These are phyloP conservation scores for Cytospora piceae DNA, from an alignment of 2,329 filamentous ascomycete genomes.

Conservation along the genomic window DNA sequence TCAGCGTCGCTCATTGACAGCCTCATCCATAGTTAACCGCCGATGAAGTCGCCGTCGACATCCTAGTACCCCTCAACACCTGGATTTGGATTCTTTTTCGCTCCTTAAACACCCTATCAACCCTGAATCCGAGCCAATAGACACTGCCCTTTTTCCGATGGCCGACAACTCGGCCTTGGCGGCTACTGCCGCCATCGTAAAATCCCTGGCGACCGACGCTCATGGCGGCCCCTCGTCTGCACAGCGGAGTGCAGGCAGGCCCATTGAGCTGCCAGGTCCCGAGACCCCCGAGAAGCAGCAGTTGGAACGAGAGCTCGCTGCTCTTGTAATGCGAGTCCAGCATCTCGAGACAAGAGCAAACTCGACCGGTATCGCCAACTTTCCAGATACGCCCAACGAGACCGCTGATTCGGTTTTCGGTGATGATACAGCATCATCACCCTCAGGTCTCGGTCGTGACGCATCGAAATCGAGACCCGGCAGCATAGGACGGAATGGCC, in stretches of 20 bases:
- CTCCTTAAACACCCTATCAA: constrained; percentile 19
- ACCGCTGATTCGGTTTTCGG: constrained; percentile 66
- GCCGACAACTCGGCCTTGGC: constrained; percentile 59
- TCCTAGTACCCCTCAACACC: constrained; percentile 19
- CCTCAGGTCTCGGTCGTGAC: constrained; percentile 47
- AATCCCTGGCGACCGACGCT: constrained; percentile 53
- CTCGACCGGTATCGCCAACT: constrained; percentile 54
- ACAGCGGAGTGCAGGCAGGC: constrained; percentile 46
- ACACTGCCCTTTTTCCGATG: constrained; percentile 41
- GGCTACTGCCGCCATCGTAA: constrained; percentile 58
- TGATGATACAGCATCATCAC: constrained; percentile 55
- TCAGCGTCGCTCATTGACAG: constrained; percentile 27
- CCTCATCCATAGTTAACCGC: constrained; percentile 12
- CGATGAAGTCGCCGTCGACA: constrained; percentile 27
- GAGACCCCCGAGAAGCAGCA: constrained; percentile 74
- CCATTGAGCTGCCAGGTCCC: constrained; percentile 75
- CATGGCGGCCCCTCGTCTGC: constrained; percentile 43
- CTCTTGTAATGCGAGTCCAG: constrained; percentile 76
- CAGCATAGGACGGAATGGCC: constrained; percentile 36
- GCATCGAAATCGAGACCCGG: constrained; percentile 34
- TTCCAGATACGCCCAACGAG: constrained; percentile 85
- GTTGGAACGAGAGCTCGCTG: constrained; percentile 81
- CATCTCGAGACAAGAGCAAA: constrained; percentile 80
- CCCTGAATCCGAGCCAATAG: constrained; percentile 20
- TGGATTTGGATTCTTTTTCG: constrained; percentile 19